Base-by-base conservation (phyloP, 2,329 filamentous ascomycete genomes). In the Pseudogymnoascus sp. region DNA sequence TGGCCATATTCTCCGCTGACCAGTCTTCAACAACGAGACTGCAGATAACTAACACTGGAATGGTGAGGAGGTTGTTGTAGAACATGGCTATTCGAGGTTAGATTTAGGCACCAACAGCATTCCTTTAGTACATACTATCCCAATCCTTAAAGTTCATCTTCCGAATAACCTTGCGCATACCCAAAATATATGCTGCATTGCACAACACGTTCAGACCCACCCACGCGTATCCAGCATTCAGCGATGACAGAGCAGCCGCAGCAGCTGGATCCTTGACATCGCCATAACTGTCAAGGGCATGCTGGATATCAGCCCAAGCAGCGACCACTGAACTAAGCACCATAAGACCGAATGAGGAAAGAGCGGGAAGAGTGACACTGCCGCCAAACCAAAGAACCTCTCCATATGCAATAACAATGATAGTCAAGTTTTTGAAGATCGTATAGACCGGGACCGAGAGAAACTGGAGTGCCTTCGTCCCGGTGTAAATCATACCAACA, bases 111-210 rank as follows among this genome's bases (percentile, higher is more conserved):
- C 12, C 3, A 5, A 1, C 19, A 25, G 6, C 2, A n/a, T n/a
- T 25, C 2, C 12, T 25, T 25, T 25, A 6, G 19, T 30, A 85
- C 92, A 77, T 82, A 96, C 92, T 95, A 76, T 97, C 92, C 80
- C 93, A 96, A 74, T 97, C 92, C 82, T 96, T 96, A 78, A 97
- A 96, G 81, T 96, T 96, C 79, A 93, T 96, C 77, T 92, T 84
- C 86, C 96, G 96, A 75, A 97, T 97, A 68, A 93, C 87, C 82
- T 96, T 96, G 74, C 92, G 87, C 92, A 96, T 96, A 69, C 88
- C 83, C 66, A 97, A 78, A 35, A 96, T 80, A 70, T 93, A 96
- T 11, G 89, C 84, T 1, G 92, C 90, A 35, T 89, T 92, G 82
- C 91, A 96, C 72, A 96, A 83, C 72, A 94, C 95, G 77, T 97